Base-by-base conservation (phyloP, 257 asterid species). In the Rhazya stricta region DNA sequence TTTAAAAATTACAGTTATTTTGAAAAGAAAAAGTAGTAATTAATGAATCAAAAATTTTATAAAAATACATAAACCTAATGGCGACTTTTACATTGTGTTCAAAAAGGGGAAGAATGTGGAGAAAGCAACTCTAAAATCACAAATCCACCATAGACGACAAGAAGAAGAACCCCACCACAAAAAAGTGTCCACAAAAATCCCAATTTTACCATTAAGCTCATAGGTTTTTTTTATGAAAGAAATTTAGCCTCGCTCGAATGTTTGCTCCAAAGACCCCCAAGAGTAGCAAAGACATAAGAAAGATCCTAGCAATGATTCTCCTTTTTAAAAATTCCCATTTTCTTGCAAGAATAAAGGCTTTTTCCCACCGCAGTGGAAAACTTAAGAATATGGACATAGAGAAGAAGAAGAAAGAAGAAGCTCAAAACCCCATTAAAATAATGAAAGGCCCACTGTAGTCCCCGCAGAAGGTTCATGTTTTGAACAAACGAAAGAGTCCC, bases 401-500 rank as follows among this genome's bases (percentile, higher is more conserved):
- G n/a, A n/a, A n/a, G n/a, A n/a, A n/a, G n/a, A n/a, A n/a, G n/a
- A n/a, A n/a, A n/a, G n/a, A n/a, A 79, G 56, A 76, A 74, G 79
- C 70, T 72, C 19, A n/a, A 78, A 27, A 57, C 13, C 13, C 19
- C 30, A 62, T 65, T 79, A 0, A 61, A 77, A 67, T 75, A 62
- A n/a, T n/a, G 8, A 41, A 39, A 57, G 51, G 76, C 46, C 77
- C n/a, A n/a, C 3, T 79, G 85, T 76, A 78, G 92, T 78, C 87
- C 84, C 90, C 83, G n/a, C 61, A 74, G 54, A 78, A 42, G 74
- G 80, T 85, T 79, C 85, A 77, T 75, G 73, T 80, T n/a, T 85
- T 82, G 87, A 79, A 82, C 84, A 76, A 77, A n/a, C n/a, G 78
- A 84, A 84, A 78, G 80, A 69, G 88, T 83, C 86, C 86, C 79